Conservation (phyloP, 2,329 filamentous ascomycete species). For the Chrysosporium queenslandicum region DNA sequence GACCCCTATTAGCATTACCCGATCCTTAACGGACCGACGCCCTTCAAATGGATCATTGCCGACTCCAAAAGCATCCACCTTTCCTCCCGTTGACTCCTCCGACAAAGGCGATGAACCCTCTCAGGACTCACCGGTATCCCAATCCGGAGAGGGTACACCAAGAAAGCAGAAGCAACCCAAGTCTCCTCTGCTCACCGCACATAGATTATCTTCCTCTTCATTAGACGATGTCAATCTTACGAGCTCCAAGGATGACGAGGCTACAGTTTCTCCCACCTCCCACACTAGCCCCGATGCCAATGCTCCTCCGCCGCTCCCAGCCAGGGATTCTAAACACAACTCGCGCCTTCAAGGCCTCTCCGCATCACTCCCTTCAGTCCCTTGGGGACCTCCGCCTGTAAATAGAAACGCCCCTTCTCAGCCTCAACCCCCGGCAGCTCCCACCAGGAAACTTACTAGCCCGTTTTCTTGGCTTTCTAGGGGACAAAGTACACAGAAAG, state of each 20-base stretch:
- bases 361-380: constrained; percentile 60
- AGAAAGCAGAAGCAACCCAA: constrained; percentile 35
- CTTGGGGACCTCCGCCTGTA: constrained; percentile 54
- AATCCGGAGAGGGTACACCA: constrained; percentile 29
- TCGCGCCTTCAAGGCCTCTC: constrained; percentile 50
- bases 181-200: constrained; percentile 45
- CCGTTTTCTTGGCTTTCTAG: constrained; percentile 80
- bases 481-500: constrained; percentile 48
- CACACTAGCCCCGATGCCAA: constrained; percentile 6
- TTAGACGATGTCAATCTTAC: constrained; percentile 58
- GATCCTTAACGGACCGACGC: constrained; percentile 49
- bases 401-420: constrained; percentile 31
- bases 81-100: constrained; percentile 19
- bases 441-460: constrained; percentile 64
- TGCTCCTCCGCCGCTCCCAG: constrained; percentile 25
- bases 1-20: constrained; percentile 39
- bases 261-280: background rate
- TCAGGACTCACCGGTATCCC: constrained; percentile 22
- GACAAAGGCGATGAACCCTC: constrained; percentile 19
- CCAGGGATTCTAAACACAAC: constrained; percentile 28
- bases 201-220: constrained; percentile 47
- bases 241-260: constrained; percentile 45
- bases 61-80: constrained; percentile 30
- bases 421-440: constrained; percentile 32
- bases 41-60: constrained; percentile 31